A percentile compares a stretch with the other conserved stretches of the same genome.
Conservation (phyloP, 1,284 basidiomycete genomes). For the Fomitopsis betulina region DNA sequence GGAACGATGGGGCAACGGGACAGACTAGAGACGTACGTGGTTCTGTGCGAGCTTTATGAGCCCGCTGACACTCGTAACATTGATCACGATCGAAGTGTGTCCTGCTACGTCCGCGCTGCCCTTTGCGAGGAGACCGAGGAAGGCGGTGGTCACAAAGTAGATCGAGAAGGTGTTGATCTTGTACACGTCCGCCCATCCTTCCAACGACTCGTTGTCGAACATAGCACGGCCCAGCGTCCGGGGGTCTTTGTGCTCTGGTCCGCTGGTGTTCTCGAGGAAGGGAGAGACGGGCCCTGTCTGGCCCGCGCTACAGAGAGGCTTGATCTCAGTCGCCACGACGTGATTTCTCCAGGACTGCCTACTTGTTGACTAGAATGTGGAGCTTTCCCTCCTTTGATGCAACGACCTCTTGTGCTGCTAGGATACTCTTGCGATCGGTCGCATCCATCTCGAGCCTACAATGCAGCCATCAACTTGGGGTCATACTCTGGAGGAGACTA, state of each 20-base stretch:
- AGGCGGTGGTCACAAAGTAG: constrained; percentile 72
- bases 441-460: constrained; percentile 64
- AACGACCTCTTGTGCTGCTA: constrained; percentile 46
- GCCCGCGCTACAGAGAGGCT: constrained; percentile 49
- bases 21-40: constrained; percentile 46
- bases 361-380: constrained; percentile 83
- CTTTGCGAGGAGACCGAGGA: constrained; percentile 68
- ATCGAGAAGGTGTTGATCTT: constrained; percentile 65
- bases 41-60: constrained; percentile 64
- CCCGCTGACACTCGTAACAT: constrained; percentile 74
- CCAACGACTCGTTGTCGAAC: constrained; percentile 62
- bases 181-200: constrained; percentile 58
- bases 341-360: constrained; percentile 28
- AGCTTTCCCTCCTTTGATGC: constrained; percentile 62
- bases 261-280: constrained; percentile 52
- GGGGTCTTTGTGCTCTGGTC: constrained; percentile 55
- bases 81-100: constrained; percentile 64
- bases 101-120: constrained; percentile 55
- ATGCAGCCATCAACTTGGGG: neutral
- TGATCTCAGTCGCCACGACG: neutral
- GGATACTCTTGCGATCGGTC: constrained; percentile 64
- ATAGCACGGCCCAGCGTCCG: constrained; percentile 60
- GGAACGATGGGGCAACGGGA: neutral
- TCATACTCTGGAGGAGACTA: neutral
- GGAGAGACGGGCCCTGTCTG: constrained; percentile 57